A percentile compares a stretch with the other conserved stretches of the same genome.
Conservation (phyloP, 306 rosid genomes). For the Rosa multiflora region DNA sequence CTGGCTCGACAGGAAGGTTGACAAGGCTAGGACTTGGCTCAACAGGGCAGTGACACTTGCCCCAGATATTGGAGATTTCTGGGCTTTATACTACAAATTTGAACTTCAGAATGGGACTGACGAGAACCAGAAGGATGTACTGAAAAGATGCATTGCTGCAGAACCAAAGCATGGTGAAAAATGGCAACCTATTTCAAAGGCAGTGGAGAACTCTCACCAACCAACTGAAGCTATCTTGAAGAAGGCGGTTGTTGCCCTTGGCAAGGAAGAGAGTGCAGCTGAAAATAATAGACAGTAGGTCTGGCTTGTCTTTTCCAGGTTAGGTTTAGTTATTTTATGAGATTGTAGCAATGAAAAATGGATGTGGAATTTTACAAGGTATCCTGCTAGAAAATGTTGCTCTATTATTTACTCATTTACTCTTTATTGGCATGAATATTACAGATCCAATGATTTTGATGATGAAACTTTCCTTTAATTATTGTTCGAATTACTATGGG, state of each 20-base stretch:
- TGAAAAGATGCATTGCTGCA: constrained; percentile 68
- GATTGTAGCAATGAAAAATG: neutral
- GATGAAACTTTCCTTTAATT: neutral
- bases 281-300: constrained; percentile 54
- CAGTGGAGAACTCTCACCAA: constrained; percentile 91
- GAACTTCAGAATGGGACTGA: constrained; percentile 89
- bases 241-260: constrained; percentile 72
- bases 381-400: neutral
- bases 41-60: constrained; percentile 90
- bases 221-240: constrained; percentile 77
- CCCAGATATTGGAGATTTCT: constrained; percentile 91
- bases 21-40: constrained; percentile 86
- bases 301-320: constrained; percentile 6
- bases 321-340: neutral
- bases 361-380: neutral
- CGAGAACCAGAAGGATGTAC: constrained; percentile 78
- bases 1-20: constrained; percentile 90
- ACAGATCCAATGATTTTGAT: neutral
- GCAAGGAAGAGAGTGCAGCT: constrained; percentile 76
- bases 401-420: neutral
- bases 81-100: constrained; percentile 83
- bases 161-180: constrained; percentile 95
- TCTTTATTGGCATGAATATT: neutral
- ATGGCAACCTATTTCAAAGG: constrained; percentile 81
- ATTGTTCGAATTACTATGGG: neutral